Evolutionary conservation across 768 basidiomycete genomes (phyloP).

Genomic region (Crucibulum laeve): DNA sequence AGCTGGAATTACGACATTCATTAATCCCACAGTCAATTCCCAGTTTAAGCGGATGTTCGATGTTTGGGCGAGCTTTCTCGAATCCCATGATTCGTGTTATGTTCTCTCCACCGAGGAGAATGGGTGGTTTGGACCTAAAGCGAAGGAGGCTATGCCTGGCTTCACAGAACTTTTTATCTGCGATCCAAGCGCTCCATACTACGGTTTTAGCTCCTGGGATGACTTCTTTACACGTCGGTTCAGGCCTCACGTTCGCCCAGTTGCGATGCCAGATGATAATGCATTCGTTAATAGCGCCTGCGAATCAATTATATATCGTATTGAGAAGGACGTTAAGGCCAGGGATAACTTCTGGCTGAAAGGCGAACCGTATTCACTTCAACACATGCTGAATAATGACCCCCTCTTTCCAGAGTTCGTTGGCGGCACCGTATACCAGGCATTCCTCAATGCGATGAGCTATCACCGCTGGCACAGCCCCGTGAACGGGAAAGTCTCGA

Average conservation of each 20-base stretch:
- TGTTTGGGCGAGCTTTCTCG: constrained; percentile 45
- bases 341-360: constrained; percentile 59
- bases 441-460: constrained; percentile 46
- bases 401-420: constrained; percentile 32
- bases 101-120: constrained; percentile 31
- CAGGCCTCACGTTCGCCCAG: constrained; percentile 34
- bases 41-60: constrained; percentile 44
- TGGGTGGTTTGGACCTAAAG: constrained; percentile 43
- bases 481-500: constrained; percentile 37
- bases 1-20: constrained; percentile 27
- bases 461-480: constrained; percentile 68
- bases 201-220: constrained; percentile 49
- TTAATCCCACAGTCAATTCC: constrained; percentile 38
- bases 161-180: constrained; percentile 36
- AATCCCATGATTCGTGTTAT: constrained; percentile 32
- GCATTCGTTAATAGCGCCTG: constrained; percentile 45
- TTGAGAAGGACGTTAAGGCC: constrained; percentile 31
- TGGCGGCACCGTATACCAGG: constrained; percentile 52
- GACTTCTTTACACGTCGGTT: constrained; percentile 50
- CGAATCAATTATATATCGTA: constrained; percentile 46
- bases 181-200: constrained; percentile 30
- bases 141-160: constrained; percentile 6
- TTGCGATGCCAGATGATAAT: constrained; percentile 19
- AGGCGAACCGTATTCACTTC: constrained; percentile 54
- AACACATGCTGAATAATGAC: constrained; percentile 47